These are phyloP conservation scores for Arabidopsis arenosa DNA, from an alignment of 345 rosid species.

Conservation along the genomic window DNA sequence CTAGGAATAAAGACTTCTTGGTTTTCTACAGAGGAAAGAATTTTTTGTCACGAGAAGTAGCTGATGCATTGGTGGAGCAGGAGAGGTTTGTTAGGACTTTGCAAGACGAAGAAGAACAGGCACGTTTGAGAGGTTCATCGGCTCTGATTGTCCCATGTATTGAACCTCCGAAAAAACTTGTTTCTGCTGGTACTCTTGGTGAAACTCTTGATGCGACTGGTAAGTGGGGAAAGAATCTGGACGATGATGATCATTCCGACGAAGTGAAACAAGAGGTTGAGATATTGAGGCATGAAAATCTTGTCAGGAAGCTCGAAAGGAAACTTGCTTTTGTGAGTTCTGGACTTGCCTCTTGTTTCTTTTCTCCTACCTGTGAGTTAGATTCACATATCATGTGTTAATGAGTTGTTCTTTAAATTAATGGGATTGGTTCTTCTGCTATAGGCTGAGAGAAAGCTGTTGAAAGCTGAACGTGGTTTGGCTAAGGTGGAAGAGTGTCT, in stretches of 20 bases:
- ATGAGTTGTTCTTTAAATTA: background rate
- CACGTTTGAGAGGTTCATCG: constrained; percentile 76
- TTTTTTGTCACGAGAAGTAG: constrained; percentile 77
- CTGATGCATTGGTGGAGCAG: constrained; percentile 73
- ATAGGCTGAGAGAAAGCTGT: constrained; percentile 75
- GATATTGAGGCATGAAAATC: constrained; percentile 65
- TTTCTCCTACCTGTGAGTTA: constrained; percentile 3
- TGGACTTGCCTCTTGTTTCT: constrained; percentile 11
- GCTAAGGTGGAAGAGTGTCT: constrained; percentile 77
- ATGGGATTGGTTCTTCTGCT: constrained; percentile 5
- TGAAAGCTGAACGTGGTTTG: constrained; percentile 74
- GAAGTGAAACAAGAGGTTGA: constrained; percentile 75
- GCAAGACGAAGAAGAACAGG: constrained; percentile 93
- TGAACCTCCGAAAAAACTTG: constrained; percentile 48
- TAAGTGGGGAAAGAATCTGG: constrained; percentile 81
- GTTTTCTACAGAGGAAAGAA: constrained; percentile 94
- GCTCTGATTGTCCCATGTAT: constrained; percentile 57
- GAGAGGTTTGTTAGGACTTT: constrained; percentile 69
- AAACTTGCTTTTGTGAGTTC: constrained; percentile 78
- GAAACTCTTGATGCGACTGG: constrained; percentile 87
- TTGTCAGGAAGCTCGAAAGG: constrained; percentile 74
- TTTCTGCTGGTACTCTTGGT: constrained; percentile 80
- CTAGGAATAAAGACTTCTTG: constrained; percentile 92
- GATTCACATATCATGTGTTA: background rate
- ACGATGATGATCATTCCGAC: constrained; percentile 58